These are phyloP conservation scores for Russula lepida DNA, from an alignment of 768 basidiomycete species.

Conservation along the genomic window DNA sequence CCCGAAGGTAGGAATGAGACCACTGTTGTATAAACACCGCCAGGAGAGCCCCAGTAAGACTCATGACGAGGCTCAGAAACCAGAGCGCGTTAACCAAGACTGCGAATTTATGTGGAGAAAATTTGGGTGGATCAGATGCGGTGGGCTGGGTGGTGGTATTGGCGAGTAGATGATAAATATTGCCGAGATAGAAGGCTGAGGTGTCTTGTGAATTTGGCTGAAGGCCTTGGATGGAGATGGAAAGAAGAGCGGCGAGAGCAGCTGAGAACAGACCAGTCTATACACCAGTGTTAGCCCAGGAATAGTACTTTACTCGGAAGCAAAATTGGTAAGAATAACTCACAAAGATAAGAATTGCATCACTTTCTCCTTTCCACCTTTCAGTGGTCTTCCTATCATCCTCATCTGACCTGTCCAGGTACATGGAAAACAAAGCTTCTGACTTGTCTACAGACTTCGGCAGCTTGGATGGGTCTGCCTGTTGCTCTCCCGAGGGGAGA, in stretches of 20 bases:
- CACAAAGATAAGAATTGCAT: slow-evolving; percentile 15
- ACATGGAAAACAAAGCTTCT: slow-evolving; percentile 10
- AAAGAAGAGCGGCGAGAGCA: slow-evolving; percentile 11
- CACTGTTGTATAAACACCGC: slow-evolving; percentile 45
- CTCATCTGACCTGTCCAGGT: slow-evolving; percentile 6
- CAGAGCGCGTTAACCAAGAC: slow-evolving; percentile 36
- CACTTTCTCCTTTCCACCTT: slow-evolving; percentile 16
- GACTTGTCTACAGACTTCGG: background rate
- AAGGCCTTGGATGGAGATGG: slow-evolving; percentile 3
- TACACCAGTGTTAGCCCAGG: too few species aligned
- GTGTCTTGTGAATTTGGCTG: slow-evolving; percentile 1
- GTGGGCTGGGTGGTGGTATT: background rate
- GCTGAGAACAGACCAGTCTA: slow-evolving; percentile 19
- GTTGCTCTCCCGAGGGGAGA: background rate
- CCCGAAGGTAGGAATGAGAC: slow-evolving; percentile 32
- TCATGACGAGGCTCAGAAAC: slow-evolving; percentile 32
- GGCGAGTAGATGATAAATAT: background rate
- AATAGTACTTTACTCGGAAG: background rate
- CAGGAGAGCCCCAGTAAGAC: slow-evolving; percentile 35
- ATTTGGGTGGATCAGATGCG: slow-evolving; percentile 3
- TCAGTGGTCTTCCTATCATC: slow-evolving; percentile 9
- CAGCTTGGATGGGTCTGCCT: background rate
- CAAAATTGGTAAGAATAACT: background rate
- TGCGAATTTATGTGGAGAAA: slow-evolving; percentile 25
- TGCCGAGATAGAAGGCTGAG: background rate